Evolutionary conservation across 2,329 filamentous ascomycete genomes (phyloP).

Genomic region (Fusarium circinatum): DNA sequence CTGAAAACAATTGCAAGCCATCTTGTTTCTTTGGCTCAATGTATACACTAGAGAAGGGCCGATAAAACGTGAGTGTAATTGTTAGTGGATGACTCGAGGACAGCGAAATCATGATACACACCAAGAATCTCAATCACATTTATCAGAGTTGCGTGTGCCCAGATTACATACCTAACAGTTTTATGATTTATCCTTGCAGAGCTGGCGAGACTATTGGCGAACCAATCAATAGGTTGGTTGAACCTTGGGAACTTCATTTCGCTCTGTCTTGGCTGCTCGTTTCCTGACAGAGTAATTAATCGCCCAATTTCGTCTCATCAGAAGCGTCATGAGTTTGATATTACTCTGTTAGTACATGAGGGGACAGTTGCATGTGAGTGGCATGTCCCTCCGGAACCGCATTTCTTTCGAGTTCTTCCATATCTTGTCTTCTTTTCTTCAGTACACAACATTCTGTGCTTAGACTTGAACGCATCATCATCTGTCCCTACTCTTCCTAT

Average conservation of each 20-base stretch:
- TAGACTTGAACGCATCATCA: conserved; percentile 17
- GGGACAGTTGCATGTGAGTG: background rate
- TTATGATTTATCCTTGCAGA: conserved; percentile 1
- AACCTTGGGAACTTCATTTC: conserved; percentile 20
- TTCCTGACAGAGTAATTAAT: conserved; percentile 27
- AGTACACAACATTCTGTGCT: conserved; percentile 18
- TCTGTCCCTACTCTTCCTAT: conserved; percentile 16
- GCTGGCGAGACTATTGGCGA: conserved; percentile 19
- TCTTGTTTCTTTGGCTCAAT: background rate
- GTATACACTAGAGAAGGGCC: conserved; percentile 20
- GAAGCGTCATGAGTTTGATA: conserved; percentile 19
- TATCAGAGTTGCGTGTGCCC: conserved; percentile 15
- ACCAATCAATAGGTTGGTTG: conserved; percentile 26
- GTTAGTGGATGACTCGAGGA: background rate
- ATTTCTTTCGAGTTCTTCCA: background rate
- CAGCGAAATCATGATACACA: background rate
- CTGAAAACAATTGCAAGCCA: background rate
- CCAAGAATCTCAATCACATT: background rate
- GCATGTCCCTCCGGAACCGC: background rate
- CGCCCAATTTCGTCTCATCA: conserved; percentile 11
- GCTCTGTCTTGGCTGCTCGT: conserved; percentile 26
- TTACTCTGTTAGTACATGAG: background rate
- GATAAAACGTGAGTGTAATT: conserved; percentile 12
- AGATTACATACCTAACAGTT: background rate
- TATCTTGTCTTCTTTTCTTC: background rate